Conservation (phyloP, 1,284 basidiomycete genomes). For the Malassezia equina region DNA sequence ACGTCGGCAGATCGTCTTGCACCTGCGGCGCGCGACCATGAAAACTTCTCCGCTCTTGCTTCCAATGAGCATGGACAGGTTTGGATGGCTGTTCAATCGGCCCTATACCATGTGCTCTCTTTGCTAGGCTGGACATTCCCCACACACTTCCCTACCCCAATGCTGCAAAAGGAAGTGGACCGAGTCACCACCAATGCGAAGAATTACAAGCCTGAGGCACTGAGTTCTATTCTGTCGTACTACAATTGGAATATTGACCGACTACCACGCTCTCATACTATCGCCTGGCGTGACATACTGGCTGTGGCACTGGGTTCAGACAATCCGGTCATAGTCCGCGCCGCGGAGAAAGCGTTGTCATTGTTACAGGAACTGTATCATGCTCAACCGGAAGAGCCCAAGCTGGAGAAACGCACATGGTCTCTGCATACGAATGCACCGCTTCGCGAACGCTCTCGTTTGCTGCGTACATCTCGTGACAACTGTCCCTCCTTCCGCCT, state of each 20-base stretch:
- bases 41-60: background rate
- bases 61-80: background rate
- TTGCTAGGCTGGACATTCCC: background rate
- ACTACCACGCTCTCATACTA: background rate
- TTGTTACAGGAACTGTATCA: background rate
- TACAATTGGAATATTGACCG: background rate
- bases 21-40: background rate
- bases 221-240: background rate
- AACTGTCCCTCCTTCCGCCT: background rate
- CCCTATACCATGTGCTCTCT: background rate
- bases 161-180: constrained; percentile 1
- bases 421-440: background rate
- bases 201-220: background rate
- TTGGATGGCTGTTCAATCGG: constrained; percentile 5
- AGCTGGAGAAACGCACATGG: constrained; percentile 9
- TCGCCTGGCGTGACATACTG: constrained; percentile 10
- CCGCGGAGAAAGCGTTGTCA: background rate
- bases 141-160: background rate
- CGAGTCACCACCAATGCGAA: background rate
- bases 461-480: background rate
- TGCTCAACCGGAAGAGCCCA: background rate
- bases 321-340: background rate
- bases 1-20: background rate
- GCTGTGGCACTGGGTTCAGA: background rate
- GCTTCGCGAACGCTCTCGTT: background rate